Percentiles rank a stretch among this genome's conserved stretches.
Conservation (phyloP, 2,329 filamentous ascomycete genomes). For the Pseudomassariella vexata region DNA sequence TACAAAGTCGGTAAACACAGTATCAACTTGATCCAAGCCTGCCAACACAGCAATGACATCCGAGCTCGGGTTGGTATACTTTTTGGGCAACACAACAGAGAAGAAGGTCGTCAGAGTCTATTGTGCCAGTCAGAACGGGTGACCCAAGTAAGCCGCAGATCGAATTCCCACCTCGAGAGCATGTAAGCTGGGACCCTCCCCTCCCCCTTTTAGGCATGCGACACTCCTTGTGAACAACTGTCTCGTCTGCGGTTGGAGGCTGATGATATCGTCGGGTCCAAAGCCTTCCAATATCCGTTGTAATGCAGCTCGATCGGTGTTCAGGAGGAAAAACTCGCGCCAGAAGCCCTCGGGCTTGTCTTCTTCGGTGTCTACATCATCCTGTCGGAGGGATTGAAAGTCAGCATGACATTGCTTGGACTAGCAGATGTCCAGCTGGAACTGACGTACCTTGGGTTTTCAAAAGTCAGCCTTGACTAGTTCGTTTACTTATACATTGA, state of each 20-base stretch:
- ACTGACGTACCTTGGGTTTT: constrained; percentile 7
- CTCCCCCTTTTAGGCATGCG: constrained; percentile 56
- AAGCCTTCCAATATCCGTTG: constrained; percentile 64
- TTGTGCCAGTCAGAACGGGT: constrained; percentile 30
- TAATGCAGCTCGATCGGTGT: constrained; percentile 67
- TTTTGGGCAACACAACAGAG: constrained; percentile 74
- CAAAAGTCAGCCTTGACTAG: constrained; percentile 5
- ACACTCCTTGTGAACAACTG: constrained; percentile 75
- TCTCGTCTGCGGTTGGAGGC: constrained; percentile 70
- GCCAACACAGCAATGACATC: constrained; percentile 89
- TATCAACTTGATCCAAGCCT: constrained; percentile 82
- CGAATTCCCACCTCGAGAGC: constrained; percentile 70
- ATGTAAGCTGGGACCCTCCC: constrained; percentile 62
- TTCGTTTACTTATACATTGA: constrained; percentile 2
- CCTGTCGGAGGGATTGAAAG: constrained; percentile 21
- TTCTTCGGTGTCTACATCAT: constrained; percentile 55
- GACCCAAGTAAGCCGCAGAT: background rate
- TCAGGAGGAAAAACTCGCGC: constrained; percentile 89
- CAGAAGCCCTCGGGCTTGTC: constrained; percentile 88
- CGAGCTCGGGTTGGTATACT: constrained; percentile 90
- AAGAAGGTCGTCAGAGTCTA: constrained; percentile 90
- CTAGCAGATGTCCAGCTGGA: background rate
- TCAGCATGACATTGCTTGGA: constrained; percentile 14
- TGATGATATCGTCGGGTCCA: constrained; percentile 68
- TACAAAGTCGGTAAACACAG: constrained; percentile 83